Conservation (phyloP, 768 basidiomycete species). For the Boletellus ananas region DNA sequence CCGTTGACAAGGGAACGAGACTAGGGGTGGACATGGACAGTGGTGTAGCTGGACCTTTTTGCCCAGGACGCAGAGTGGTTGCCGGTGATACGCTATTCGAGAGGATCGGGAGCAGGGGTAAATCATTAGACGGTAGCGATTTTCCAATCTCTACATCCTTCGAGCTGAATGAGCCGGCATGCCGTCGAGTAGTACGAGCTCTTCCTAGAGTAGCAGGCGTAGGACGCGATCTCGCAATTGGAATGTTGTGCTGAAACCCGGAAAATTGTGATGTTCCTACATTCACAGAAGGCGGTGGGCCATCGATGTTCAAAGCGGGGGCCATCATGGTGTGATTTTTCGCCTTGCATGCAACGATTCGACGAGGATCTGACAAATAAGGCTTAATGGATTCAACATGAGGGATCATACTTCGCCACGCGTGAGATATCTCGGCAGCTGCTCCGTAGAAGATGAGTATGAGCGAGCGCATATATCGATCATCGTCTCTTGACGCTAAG, state of each 20-base stretch:
- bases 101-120: conserved; percentile 28
- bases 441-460: conserved; percentile 86
- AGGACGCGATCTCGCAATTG: conserved; percentile 29
- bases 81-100: conserved; percentile 23
- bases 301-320: conserved; percentile 22
- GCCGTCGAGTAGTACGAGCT: conserved; percentile 62
- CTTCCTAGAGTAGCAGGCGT: conserved; percentile 34
- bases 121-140: conserved; percentile 63
- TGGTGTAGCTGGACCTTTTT: conserved; percentile 44
- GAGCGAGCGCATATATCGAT: conserved; percentile 84
- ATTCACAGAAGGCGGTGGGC: conserved; percentile 27
- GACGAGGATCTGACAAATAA: conserved; percentile 47
- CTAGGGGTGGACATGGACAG: conserved; percentile 25
- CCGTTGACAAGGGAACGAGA: conserved; percentile 9
- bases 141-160: conserved; percentile 91
- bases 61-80: conserved; percentile 44
- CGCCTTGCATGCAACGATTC: conserved; percentile 32
- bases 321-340: conserved; percentile 23
- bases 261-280: conserved; percentile 23
- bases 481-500: conserved; percentile 70
- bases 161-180: conserved; percentile 93
- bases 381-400: conserved; percentile 68
- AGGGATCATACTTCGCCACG: conserved; percentile 78
- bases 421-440: conserved; percentile 78
- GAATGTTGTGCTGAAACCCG: conserved; percentile 20